These are phyloP conservation scores for Pseudocercospora ulei DNA, from an alignment of 2,329 filamentous ascomycete species.

Conservation along the genomic window DNA sequence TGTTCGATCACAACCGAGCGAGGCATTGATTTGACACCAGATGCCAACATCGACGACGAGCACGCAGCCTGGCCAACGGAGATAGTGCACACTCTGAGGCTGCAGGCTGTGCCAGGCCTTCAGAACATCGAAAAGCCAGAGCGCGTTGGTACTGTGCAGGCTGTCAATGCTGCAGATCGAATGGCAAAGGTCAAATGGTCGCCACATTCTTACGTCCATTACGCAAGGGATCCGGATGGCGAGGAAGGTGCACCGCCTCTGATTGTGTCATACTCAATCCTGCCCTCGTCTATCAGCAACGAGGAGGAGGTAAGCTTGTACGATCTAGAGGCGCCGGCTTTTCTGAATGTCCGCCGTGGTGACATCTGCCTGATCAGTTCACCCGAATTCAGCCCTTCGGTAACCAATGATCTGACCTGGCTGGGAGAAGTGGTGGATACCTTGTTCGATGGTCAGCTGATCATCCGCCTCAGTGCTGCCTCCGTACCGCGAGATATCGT, in stretches of 20 bases:
- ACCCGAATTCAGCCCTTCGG: constrained; percentile 3
- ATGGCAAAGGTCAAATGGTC: constrained; percentile 51
- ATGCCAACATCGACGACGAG: constrained; percentile 46
- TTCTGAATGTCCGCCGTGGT: constrained; percentile 42
- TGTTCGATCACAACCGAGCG: constrained; percentile 42
- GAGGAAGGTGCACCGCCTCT: constrained; percentile 33
- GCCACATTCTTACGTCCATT: constrained; percentile 47
- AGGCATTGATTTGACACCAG: constrained; percentile 43
- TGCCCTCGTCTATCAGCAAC: constrained; percentile 3
- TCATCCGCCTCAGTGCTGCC: constrained; percentile 46
- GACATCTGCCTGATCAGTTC: constrained; percentile 45
- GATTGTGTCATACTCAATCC: constrained; percentile 22
- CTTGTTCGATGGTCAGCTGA: constrained; percentile 45
- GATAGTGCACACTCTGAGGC: constrained; percentile 33
- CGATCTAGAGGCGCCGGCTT: constrained; percentile 46
- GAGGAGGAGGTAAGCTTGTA: constrained; percentile 50
- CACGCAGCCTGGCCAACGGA: constrained; percentile 51
- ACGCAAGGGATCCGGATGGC: constrained; percentile 44
- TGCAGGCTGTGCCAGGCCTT: constrained; percentile 19
- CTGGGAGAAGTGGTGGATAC: constrained; percentile 50
- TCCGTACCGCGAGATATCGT: constrained; percentile 44
- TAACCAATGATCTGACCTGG: constrained; percentile 38
- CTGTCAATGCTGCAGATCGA: constrained; percentile 47
- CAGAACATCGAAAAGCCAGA: constrained; percentile 32
- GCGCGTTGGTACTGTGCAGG: constrained; percentile 50